Percentiles rank a stretch among this genome's conserved stretches.
Conservation (phyloP, 495 filamentous ascomycete species). For the Neurospora sp. region DNA sequence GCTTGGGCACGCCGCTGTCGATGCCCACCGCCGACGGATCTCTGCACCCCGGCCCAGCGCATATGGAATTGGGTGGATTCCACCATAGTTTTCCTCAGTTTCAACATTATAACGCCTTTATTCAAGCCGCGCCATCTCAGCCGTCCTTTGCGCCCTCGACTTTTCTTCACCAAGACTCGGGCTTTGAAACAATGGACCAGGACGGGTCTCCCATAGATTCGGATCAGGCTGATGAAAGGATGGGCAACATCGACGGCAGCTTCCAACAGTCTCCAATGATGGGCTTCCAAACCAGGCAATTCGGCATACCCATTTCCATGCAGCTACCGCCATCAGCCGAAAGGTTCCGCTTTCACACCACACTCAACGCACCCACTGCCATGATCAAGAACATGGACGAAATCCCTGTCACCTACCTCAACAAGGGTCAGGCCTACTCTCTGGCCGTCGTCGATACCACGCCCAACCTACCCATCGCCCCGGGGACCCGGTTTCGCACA, state of each 20-base stretch:
- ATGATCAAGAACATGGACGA: conserved; percentile 84
- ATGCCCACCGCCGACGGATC: conserved; percentile 56
- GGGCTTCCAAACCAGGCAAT: conserved; percentile 27
- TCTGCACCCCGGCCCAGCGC: conserved; percentile 42
- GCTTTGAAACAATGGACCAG: conserved; percentile 68
- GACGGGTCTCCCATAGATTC: conserved; percentile 54
- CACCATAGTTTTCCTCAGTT: conserved; percentile 54
- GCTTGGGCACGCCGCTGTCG: conserved; percentile 77
- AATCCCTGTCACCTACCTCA: conserved; percentile 90
- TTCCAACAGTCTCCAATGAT: conserved; percentile 43
- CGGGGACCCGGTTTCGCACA: conserved; percentile 63
- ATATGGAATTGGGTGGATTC: conserved; percentile 46
- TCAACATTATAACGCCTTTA: conserved; percentile 64
- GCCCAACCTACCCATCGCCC: conserved; percentile 25
- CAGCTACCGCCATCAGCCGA: conserved; percentile 33
- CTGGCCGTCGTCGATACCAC: conserved; percentile 67
- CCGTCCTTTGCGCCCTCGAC: conserved; percentile 66
- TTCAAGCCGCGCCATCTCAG: conserved; percentile 45
- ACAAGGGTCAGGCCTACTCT: conserved; percentile 90
- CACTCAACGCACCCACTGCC: conserved; percentile 88
- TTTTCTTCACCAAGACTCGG: conserved; percentile 66
- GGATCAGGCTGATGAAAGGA: conserved; percentile 33
- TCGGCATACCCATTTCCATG: conserved; percentile 31
- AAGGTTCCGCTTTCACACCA: conserved; percentile 86
- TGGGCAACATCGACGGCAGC: conserved; percentile 38